Percentiles rank a stretch among this genome's conserved stretches.
phyloP scores from a whole-genome alignment of 176 grass and related monocot genomes.

The Chloris gayana region DNA sequence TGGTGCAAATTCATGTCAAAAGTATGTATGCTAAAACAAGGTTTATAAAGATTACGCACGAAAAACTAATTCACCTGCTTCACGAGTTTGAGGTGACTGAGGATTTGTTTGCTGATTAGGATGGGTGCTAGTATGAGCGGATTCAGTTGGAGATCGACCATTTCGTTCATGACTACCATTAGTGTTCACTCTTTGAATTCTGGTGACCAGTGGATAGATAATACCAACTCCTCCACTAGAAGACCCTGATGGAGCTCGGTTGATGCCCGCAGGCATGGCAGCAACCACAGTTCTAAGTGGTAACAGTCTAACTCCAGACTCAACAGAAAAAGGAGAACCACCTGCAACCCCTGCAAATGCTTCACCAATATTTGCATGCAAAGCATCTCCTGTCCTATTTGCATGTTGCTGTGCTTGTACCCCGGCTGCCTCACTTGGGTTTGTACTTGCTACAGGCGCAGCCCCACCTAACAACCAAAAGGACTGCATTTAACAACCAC shows the following conservation, averaged over 20 bases:
- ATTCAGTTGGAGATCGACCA: slow-evolving; percentile 46
- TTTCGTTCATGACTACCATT: slow-evolving; percentile 57
- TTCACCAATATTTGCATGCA: slow-evolving; percentile 49
- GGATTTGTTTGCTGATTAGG: slow-evolving; percentile 53
- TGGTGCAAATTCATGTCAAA: slow-evolving; percentile 9
- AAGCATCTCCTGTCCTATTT: slow-evolving; percentile 55
- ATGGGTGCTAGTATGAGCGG: slow-evolving; percentile 46
- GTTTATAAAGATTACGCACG: slow-evolving; percentile 11
- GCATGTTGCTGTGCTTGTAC: slow-evolving; percentile 56
- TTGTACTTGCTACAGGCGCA: slow-evolving; percentile 57
- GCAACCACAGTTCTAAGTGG: slow-evolving; percentile 80
- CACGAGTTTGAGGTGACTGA: slow-evolving; percentile 47
- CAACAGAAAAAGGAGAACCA: slow-evolving; percentile 60
- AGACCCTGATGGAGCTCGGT: slow-evolving; percentile 39
- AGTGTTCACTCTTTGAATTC: slow-evolving; percentile 58
- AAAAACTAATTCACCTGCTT: slow-evolving; percentile 50
- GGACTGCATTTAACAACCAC: slow-evolving; percentile 36
- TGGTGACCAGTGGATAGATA: slow-evolving; percentile 67
- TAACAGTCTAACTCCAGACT: slow-evolving; percentile 76
- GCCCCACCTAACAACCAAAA: slow-evolving; percentile 63
- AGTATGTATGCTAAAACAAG: slow-evolving; percentile 29
- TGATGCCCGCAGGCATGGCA: slow-evolving; percentile 69
- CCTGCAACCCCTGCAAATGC: slow-evolving; percentile 55
- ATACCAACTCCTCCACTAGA: slow-evolving; percentile 59
- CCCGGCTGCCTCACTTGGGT: slow-evolving; percentile 56